Evolutionary conservation across 208 protist species (phyloP).

Genomic region (Borovskyia barvae): DNA sequence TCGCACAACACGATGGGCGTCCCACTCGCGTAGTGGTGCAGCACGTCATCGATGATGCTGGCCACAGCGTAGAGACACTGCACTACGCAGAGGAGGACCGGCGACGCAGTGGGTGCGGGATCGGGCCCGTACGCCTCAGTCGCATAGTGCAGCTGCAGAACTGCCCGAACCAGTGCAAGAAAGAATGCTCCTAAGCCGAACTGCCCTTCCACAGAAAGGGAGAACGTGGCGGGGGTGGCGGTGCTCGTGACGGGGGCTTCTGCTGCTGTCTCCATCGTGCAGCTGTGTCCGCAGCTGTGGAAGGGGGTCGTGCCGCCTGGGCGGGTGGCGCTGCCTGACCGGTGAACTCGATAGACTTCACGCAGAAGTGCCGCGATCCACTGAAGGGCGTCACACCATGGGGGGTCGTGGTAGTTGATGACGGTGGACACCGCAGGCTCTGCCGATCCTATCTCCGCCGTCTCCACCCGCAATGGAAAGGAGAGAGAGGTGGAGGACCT

Average conservation of each 20-base stretch:
- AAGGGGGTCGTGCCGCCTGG: not conserved
- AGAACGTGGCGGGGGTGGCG: no score
- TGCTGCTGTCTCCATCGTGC: no score
- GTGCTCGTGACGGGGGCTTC: no score
- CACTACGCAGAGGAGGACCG: slow-evolving; percentile 11
- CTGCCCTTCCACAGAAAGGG: slow-evolving; percentile 39
- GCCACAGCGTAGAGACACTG: slow-evolving; percentile 30
- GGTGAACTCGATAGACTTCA: slow-evolving; percentile 10
- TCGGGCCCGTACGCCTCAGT: not conserved
- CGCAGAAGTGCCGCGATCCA: slow-evolving; percentile 4
- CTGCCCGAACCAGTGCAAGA: slow-evolving; percentile 25
- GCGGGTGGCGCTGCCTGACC: not conserved
- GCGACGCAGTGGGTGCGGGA: not conserved
- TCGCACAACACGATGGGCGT: slow-evolving; percentile 33
- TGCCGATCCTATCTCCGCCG: no score
- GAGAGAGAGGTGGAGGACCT: no score
- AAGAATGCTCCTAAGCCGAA: slow-evolving; percentile 39
- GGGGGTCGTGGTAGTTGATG: no score
- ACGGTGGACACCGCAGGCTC: no score
- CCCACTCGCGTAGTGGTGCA: slow-evolving; percentile 50
- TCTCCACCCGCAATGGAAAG: no score
- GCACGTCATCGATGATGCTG: slow-evolving; percentile 34
- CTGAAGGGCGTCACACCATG: slow-evolving; percentile 21
- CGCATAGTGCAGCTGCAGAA: slow-evolving; percentile 19
- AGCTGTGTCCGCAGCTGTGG: no score